Conservation (phyloP, 441 rosid species). For the Biscutella laevigata region DNA sequence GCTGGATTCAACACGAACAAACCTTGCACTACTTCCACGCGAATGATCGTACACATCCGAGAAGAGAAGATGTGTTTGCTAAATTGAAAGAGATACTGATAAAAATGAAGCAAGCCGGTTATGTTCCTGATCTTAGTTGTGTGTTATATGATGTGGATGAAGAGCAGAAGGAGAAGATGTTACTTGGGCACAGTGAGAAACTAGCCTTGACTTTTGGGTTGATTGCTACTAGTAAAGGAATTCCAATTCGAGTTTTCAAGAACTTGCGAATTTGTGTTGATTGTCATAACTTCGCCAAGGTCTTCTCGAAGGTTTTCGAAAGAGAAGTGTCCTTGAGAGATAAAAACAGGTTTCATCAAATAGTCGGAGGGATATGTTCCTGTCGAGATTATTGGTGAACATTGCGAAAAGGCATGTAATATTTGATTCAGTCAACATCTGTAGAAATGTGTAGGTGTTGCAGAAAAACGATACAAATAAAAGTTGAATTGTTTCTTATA, state of each 20-base stretch:
- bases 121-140: slow-evolving; percentile 65
- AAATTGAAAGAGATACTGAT: slow-evolving; percentile 45
- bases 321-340: slow-evolving; percentile 59
- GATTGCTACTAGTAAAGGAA: slow-evolving; percentile 38
- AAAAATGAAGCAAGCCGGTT: slow-evolving; percentile 66
- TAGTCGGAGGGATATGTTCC: slow-evolving; percentile 53
- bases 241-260: slow-evolving; percentile 59
- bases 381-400: slow-evolving; percentile 81
- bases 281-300: slow-evolving; percentile 78
- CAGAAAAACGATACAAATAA: slow-evolving; percentile 9
- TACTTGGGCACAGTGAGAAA: slow-evolving; percentile 76
- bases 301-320: slow-evolving; percentile 44
- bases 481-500: slow-evolving; percentile 13
- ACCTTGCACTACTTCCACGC: slow-evolving; percentile 54
- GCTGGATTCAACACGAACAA: slow-evolving; percentile 54
- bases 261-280: slow-evolving; percentile 78
- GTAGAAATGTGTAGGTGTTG: slow-evolving; percentile 9
- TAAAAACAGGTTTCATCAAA: slow-evolving; percentile 64
- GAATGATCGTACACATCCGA: slow-evolving; percentile 48
- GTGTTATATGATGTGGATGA: slow-evolving; percentile 75
- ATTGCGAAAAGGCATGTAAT: slow-evolving; percentile 7
- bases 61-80: slow-evolving; percentile 48
- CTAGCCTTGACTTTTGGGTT: slow-evolving; percentile 67
- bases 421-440: slow-evolving; percentile 14
- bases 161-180: slow-evolving; percentile 82